Conservation (phyloP, 2,329 filamentous ascomycete species). For the Mariannaea sp. region DNA sequence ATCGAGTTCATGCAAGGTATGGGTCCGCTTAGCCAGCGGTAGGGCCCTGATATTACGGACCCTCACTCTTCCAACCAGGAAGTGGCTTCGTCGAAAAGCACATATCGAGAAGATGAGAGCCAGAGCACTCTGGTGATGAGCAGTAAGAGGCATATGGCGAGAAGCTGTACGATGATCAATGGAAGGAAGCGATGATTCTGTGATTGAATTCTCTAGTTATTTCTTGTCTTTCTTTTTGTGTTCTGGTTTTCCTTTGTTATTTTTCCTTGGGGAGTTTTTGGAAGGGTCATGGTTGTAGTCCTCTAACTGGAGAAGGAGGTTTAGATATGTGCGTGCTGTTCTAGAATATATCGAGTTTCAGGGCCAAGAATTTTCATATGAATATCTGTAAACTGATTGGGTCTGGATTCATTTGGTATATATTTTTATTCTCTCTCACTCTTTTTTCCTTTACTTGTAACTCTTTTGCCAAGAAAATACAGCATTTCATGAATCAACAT, state of each 20-base stretch:
- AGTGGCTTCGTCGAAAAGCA: not conserved
- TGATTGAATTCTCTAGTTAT: conserved; percentile 23
- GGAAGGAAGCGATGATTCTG: conserved; percentile 15
- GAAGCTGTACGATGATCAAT: conserved; percentile 15
- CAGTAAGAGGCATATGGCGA: not conserved
- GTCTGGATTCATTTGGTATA: conserved; percentile 15
- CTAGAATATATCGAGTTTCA: conserved; percentile 30
- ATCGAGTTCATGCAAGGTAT: conserved; percentile 62
- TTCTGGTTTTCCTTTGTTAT: conserved; percentile 19
- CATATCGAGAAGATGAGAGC: not conserved
- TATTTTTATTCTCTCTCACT: conserved; percentile 1
- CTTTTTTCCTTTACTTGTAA: conserved; percentile 8
- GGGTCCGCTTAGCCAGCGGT: conserved; percentile 49
- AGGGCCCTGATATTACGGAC: conserved; percentile 18
- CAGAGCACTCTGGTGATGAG: not conserved
- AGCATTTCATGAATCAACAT: conserved; percentile 8
- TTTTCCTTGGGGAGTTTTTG: conserved; percentile 27
- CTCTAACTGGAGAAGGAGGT: conserved; percentile 24
- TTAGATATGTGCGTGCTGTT: conserved; percentile 33
- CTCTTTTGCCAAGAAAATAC: conserved; percentile 13
- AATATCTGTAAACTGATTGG: conserved; percentile 24
- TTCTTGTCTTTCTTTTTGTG: conserved; percentile 13
- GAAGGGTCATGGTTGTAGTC: conserved; percentile 20
- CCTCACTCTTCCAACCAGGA: not conserved
- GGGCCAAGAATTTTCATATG: conserved; percentile 15